phyloP scores from a whole-genome alignment of 2,329 filamentous ascomycete species.

The Penicillium sp. region DNA sequence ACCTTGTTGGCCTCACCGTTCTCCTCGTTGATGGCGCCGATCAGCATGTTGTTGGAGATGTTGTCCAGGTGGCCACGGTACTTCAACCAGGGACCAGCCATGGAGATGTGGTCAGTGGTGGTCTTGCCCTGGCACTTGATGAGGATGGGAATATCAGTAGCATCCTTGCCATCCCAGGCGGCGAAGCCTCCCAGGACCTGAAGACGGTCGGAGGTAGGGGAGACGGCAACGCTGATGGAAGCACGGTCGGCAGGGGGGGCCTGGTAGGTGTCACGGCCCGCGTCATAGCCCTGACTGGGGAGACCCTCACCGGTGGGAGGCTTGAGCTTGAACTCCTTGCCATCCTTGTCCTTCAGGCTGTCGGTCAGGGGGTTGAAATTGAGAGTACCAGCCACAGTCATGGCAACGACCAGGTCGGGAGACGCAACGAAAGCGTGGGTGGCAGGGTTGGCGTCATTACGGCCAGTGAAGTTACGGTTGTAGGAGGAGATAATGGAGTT shows the following conservation, averaged over 20 bases:
- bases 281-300: constrained; percentile 78
- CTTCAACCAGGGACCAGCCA: constrained; percentile 94
- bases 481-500: constrained; percentile 99
- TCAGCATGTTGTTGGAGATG: constrained; percentile 95
- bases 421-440: constrained; percentile 93
- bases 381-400: constrained; percentile 77
- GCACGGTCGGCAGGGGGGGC: constrained; percentile 79
- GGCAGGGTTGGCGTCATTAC: constrained; percentile 93
- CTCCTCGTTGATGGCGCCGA: constrained; percentile 90
- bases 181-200: constrained; percentile 85
- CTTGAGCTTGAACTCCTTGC: constrained; percentile 89
- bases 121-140: constrained; percentile 98
- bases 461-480: constrained; percentile 99
- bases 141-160: constrained; percentile 76
- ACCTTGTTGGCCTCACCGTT: constrained; percentile 98
- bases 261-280: constrained; percentile 92
- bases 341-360: constrained; percentile 87
- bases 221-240: constrained; percentile 73
- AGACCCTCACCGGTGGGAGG: constrained; percentile 78
- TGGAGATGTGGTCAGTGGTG: constrained; percentile 94
- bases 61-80: constrained; percentile 99
- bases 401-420: constrained; percentile 81
- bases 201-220: constrained; percentile 87
- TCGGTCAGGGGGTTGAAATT: constrained; percentile 96
- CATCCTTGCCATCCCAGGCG: constrained; percentile 90